Evolutionary conservation across 345 rosid species (phyloP).

Genomic region (Salix caprea): DNA sequence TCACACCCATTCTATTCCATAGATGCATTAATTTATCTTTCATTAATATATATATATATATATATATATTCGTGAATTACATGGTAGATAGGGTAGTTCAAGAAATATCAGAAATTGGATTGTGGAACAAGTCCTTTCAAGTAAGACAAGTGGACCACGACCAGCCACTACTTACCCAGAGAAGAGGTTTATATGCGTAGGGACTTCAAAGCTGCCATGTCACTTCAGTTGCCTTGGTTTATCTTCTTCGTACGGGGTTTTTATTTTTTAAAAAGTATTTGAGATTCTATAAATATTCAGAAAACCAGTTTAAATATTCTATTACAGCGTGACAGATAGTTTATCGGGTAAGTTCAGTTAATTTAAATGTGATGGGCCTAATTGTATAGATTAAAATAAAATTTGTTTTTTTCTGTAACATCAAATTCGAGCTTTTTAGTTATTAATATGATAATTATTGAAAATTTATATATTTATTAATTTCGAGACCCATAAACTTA

Average conservation of each 20-base stretch:
- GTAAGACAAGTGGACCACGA: not conserved
- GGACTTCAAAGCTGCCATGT: not conserved
- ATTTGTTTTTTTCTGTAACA: no score
- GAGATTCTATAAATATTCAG: not conserved
- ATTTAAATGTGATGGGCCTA: no score
- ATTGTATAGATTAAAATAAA: no score
- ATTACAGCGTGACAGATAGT: no score
- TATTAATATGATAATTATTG: no score
- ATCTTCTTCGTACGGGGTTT: not conserved
- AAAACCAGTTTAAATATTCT: not conserved
- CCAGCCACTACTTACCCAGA: not conserved
- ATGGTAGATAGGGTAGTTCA: not conserved
- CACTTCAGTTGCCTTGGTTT: not conserved
- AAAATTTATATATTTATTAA: no score
- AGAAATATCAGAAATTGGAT: not conserved
- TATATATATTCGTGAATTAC: not conserved
- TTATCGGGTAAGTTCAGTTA: not conserved
- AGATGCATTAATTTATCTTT: no score
- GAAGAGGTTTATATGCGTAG: not conserved
- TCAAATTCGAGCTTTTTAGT: no score
- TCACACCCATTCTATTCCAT: no score
- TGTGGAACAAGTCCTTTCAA: not conserved
- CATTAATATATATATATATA: not conserved
- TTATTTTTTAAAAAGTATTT: no score
- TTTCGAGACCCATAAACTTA: rapidly evolving